A percentile compares a stretch with the other conserved stretches of the same genome.
These are phyloP conservation scores for Mesembryanthemum crystallinum DNA, from an alignment of 148 eudicot genomes.

Conservation along the genomic window DNA sequence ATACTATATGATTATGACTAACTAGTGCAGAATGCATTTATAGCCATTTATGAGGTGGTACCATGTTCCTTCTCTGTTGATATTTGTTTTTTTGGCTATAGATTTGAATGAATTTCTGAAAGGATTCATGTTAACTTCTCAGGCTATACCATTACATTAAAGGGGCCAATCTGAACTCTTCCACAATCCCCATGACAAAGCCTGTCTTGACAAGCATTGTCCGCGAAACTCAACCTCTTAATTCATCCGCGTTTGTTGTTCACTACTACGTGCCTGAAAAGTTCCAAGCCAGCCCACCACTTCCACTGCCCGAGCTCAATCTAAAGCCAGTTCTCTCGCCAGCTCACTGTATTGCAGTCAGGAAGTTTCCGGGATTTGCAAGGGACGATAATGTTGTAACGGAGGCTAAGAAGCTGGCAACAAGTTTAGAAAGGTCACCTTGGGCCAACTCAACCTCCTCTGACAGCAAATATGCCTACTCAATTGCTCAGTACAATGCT, in stretches of 20 bases:
- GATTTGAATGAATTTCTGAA: too few species aligned
- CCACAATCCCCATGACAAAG: conserved; percentile 63
- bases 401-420: conserved; percentile 63
- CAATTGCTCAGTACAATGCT: conserved; percentile 75
- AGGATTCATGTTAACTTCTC: too few species aligned
- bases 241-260: conserved; percentile 63
- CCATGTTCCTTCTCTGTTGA: too few species aligned
- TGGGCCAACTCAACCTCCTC: conserved; percentile 65
- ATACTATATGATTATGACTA: too few species aligned
- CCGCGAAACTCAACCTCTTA: conserved; percentile 59
- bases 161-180: conserved; percentile 83
- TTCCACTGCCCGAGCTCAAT: conserved; percentile 69
- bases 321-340: conserved; percentile 48
- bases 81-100: too few species aligned
- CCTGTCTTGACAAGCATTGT: conserved; percentile 77
- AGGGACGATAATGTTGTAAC: conserved; percentile 58
- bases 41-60: too few species aligned
- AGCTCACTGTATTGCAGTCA: conserved; percentile 70
- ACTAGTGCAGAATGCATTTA: too few species aligned
- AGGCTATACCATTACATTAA: conserved; percentile 79
- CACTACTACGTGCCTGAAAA: conserved; percentile 60
- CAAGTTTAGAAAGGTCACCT: conserved; percentile 64
- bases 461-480: conserved; percentile 55
- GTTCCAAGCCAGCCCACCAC: conserved; percentile 66
- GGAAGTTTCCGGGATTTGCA: conserved; percentile 77